Conservation (phyloP, 2,329 filamentous ascomycete genomes). For the Coniochaeta sp. region DNA sequence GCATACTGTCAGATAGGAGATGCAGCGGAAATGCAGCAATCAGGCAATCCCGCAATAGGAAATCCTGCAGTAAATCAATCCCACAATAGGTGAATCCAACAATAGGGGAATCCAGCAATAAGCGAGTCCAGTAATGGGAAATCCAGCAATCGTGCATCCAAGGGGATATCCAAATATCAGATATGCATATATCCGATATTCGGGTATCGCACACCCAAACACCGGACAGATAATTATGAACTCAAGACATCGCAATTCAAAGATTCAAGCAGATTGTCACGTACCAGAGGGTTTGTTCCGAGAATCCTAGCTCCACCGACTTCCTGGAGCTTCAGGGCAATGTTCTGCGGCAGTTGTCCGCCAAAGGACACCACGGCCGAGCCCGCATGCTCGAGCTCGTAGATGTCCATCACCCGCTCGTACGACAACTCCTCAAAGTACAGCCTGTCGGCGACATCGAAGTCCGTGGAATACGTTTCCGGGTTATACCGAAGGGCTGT, state of each 20-base stretch:
- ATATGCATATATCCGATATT: no score
- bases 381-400: constrained; percentile 77
- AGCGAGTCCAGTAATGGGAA: neutral
- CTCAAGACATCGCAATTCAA: neutral
- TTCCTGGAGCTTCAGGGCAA: constrained; percentile 89
- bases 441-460: constrained; percentile 80
- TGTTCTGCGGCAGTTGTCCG: constrained; percentile 95
- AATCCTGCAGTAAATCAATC: no score
- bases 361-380: constrained; percentile 95
- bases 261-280: neutral
- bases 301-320: constrained; percentile 83
- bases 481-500: neutral
- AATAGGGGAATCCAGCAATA: no score
- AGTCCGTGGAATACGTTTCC: constrained; percentile 74
- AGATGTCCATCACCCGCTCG: constrained; percentile 98
- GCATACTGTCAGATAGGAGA: neutral
- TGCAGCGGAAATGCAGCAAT: neutral
- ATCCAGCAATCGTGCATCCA: neutral
- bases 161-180: neutral
- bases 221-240: no score
- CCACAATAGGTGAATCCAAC: no score
- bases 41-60: no score
- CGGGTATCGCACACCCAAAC: no score
- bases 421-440: constrained; percentile 98
- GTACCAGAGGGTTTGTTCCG: constrained; percentile 66